Conservation (phyloP, 345 rosid species). For the Salix purpurea region DNA sequence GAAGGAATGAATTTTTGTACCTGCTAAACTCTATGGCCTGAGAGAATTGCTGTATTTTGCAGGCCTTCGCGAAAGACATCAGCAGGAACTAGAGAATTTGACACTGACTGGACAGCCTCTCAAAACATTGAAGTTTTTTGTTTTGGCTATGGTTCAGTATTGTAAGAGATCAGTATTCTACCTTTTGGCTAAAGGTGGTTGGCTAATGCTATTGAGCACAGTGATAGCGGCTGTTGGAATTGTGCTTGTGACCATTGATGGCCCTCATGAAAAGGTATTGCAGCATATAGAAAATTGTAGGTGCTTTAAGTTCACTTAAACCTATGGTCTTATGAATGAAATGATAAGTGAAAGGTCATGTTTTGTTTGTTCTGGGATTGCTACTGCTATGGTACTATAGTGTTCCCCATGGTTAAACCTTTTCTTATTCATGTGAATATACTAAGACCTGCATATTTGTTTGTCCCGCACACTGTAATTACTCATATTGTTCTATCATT, state of each 20-base stretch:
- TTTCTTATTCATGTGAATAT: not conserved
- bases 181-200: conserved; percentile 66
- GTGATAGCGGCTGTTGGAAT: conserved; percentile 35
- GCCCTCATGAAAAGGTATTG: conserved; percentile 82
- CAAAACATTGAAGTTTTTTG: conserved; percentile 64
- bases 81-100: conserved; percentile 61
- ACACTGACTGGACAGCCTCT: conserved; percentile 67
- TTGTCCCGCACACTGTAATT: not conserved
- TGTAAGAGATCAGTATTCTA: conserved; percentile 42
- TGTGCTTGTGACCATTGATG: conserved; percentile 69
- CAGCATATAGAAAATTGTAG: not conserved
- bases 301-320: not conserved
- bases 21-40: not conserved
- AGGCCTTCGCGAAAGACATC: conserved; percentile 63
- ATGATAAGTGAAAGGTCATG: not conserved
- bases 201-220: conserved; percentile 55
- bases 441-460: not conserved
- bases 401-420: not conserved
- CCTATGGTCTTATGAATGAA: not conserved
- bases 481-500: not conserved
- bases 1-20: not conserved
- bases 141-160: conserved; percentile 56
- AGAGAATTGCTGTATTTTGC: conserved; percentile 14
- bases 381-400: not conserved
- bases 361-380: not conserved